phyloP scores from a whole-genome alignment of 805 yeast genomes.

The Zygoascus bituminiphila region DNA sequence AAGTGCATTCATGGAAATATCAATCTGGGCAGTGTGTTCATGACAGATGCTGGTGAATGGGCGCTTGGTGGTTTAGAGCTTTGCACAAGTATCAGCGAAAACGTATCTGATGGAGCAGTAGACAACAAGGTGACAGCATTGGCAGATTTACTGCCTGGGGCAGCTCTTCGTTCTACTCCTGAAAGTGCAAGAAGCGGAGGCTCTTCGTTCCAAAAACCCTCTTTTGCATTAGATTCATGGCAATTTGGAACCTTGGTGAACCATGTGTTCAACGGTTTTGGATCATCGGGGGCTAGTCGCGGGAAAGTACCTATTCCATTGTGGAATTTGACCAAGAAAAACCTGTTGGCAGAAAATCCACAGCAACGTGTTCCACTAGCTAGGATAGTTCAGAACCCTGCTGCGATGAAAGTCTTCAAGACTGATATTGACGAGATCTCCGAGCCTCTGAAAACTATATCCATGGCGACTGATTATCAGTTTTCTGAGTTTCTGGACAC shows the following conservation, averaged over 20 bases:
- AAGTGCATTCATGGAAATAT: constrained; percentile 58
- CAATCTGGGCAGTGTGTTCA: constrained; percentile 48
- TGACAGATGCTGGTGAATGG: constrained; percentile 72
- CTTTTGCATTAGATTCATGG: constrained; percentile 48
- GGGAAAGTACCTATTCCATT: constrained; percentile 12
- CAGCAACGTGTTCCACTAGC: constrained; percentile 12
- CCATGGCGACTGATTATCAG: constrained; percentile 45
- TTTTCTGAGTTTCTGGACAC: constrained; percentile 40
- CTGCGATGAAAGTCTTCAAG: constrained; percentile 20
- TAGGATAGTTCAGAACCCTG: constrained; percentile 5
- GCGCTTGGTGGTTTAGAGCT: constrained; percentile 75
- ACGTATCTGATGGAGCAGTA: constrained; percentile 20
- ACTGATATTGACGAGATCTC: constrained; percentile 46
- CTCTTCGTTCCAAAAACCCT: constrained; percentile 27
- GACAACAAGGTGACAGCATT: constrained; percentile 26
- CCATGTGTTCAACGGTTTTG: constrained; percentile 34
- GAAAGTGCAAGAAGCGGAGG: constrained; percentile 43
- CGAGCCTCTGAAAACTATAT: constrained; percentile 46
- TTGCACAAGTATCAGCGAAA: constrained; percentile 32
- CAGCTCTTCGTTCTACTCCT: constrained; percentile 38
- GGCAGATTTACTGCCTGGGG: constrained; percentile 29
- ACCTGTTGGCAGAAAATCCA: constrained; percentile 8
- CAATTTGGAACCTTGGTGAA: constrained; percentile 50
- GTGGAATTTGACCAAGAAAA: constrained; percentile 9
- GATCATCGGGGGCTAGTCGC: constrained; percentile 5